Conservation (phyloP, 805 yeast genomes). For the Soucietia sequanensis region DNA sequence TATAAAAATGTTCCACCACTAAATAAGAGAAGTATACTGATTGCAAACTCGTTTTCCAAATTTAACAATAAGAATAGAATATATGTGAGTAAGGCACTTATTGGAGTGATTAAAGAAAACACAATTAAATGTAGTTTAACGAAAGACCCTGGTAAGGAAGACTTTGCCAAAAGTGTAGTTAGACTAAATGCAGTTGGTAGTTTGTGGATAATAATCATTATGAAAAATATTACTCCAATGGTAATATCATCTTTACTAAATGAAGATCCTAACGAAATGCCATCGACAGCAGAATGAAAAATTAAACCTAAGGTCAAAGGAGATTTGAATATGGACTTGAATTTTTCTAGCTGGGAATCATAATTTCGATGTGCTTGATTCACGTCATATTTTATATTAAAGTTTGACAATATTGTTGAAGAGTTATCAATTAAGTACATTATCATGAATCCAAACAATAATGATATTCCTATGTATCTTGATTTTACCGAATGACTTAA, state of each 20-base stretch:
- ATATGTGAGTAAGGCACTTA: conserved; percentile 55
- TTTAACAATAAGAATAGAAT: conserved; percentile 30
- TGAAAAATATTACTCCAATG: conserved; percentile 46
- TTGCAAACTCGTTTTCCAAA: conserved; percentile 30
- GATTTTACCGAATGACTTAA: conserved; percentile 17
- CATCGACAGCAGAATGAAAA: conserved; percentile 70
- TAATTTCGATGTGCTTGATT: not conserved
- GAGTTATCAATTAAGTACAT: conserved; percentile 52
- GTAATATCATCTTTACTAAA: conserved; percentile 36
- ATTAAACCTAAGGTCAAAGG: conserved; percentile 61
- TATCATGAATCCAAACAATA: conserved; percentile 52
- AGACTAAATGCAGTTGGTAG: conserved; percentile 74
- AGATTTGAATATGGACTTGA: conserved; percentile 32
- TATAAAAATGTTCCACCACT: conserved; percentile 74
- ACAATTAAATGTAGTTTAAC: conserved; percentile 47
- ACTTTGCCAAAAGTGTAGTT: conserved; percentile 48
- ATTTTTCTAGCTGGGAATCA: conserved; percentile 2
- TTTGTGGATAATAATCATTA: conserved; percentile 68
- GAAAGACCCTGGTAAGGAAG: conserved; percentile 26
- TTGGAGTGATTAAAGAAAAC: conserved; percentile 62
- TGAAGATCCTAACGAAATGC: conserved; percentile 68
- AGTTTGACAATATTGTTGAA: conserved; percentile 5
- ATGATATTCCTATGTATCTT: conserved; percentile 43
- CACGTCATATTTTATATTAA: not conserved
- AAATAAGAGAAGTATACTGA: conserved; percentile 58